Base-by-base conservation (phyloP, 768 basidiomycete species). In the Mycena amicta region DNA sequence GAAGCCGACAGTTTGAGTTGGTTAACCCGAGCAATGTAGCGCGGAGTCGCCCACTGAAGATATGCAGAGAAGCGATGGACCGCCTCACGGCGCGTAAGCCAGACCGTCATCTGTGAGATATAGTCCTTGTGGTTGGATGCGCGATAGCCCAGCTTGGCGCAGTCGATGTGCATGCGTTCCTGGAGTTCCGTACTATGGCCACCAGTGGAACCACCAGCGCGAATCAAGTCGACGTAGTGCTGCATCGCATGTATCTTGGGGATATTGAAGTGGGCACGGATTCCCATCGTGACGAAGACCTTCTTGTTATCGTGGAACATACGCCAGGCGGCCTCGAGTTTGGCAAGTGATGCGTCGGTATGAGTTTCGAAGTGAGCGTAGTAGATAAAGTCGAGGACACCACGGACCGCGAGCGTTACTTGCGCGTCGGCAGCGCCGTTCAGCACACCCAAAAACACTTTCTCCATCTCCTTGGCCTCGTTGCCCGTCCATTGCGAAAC, bases 191-290 rank as follows among this genome's bases (percentile, higher is more conserved):
- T 37, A 37, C 18, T 37, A 18, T 37, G 18, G 33, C 33, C 33
- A 18, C 18, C 33, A 18, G 33, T 18, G 18, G 33, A 37, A n/a
- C 71, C 74, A 54, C 66, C 66, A 15, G 59, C 31, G 37, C 67
- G 54, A 20, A 78, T 75, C 0, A 47, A 49, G 0, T 58, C 20
- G 0, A 46, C 29, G 53, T 76, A 76, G 45, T 77, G 74, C 0
- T 51, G 25, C 4, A 70, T 23, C 11, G 8, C 18, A 18, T 37
- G 33, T 18, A 37, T 8, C 33, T 37, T 37, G 33, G 33, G 33
- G 18, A 79, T 66, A 26, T 75, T 70, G 61, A 79, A 78, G 37
- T 75, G 37, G 1, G 55, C 28, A 1, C 68, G 66, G 25, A 74
- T 65, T 18, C 66, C 68, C 2, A 71, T 62, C 15, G 31, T 39